phyloP scores from a whole-genome alignment of 306 rosid genomes.

The Fragaria vesca region DNA sequence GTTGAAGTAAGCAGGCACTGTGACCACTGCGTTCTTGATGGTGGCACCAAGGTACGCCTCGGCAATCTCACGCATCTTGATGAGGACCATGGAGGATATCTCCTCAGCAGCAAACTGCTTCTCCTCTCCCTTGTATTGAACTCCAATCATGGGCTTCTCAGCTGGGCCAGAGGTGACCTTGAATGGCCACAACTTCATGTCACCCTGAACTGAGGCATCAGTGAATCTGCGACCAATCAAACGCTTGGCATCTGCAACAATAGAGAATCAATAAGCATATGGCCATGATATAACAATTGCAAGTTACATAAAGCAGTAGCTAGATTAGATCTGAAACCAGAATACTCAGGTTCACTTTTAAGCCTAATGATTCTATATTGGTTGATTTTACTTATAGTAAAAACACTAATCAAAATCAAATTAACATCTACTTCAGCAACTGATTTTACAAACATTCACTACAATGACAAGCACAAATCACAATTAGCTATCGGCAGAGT shows the following conservation, averaged over 20 bases:
- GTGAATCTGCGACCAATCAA: constrained; percentile 58
- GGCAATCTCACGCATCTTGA: constrained; percentile 71
- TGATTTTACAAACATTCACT: background rate
- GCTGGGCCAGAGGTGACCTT: constrained; percentile 54
- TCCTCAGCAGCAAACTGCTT: constrained; percentile 65
- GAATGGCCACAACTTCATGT: constrained; percentile 66
- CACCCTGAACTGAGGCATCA: constrained; percentile 66
- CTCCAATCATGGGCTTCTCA: constrained; percentile 62
- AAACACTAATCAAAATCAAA: background rate
- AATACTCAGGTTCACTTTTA: too few species aligned
- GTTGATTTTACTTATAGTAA: too few species aligned
- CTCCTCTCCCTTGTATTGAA: constrained; percentile 65
- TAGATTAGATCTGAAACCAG: background rate
- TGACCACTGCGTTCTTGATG: constrained; percentile 60
- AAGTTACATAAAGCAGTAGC: background rate
- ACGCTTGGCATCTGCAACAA: constrained; percentile 54
- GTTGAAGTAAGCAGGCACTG: constrained; percentile 68
- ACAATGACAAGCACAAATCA: too few species aligned
- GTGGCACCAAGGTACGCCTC: constrained; percentile 64
- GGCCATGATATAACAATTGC: background rate
- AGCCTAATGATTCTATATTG: background rate
- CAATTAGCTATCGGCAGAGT: background rate
- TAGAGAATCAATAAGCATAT: background rate
- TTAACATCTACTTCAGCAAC: background rate
- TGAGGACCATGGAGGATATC: constrained; percentile 64